These are phyloP conservation scores for Tieghemostelium lacteum DNA, from an alignment of 78 protist genomes.

Conservation along the genomic window DNA sequence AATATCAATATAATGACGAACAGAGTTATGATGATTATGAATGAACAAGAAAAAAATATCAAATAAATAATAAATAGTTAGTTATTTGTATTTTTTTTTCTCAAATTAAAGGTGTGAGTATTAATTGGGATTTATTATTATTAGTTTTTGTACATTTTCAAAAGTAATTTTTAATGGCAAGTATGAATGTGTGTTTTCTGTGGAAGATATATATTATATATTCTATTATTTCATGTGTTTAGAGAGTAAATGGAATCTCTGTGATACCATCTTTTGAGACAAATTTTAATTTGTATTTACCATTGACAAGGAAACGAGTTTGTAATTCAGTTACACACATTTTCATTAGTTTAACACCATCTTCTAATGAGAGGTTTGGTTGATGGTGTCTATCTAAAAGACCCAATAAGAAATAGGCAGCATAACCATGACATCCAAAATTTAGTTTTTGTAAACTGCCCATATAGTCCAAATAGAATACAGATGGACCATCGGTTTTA, in stretches of 20 bases:
- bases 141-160: too few relatives aligned
- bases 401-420: conserved; percentile 76
- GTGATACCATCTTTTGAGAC: conserved; percentile 26
- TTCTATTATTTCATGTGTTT: too few relatives aligned
- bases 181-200: too few relatives aligned
- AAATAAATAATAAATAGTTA: too few relatives aligned
- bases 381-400: conserved; percentile 82
- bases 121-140: too few relatives aligned
- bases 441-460: conserved; percentile 79
- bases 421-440: conserved; percentile 90
- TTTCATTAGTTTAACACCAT: conserved; percentile 70
- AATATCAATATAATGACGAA: neutral
- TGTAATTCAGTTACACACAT: conserved; percentile 63
- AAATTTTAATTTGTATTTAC: conserved; percentile 22
- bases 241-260: too few relatives aligned
- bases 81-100: too few relatives aligned
- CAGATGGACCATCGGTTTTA: conserved; percentile 57
- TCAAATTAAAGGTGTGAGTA: too few relatives aligned
- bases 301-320: conserved; percentile 82
- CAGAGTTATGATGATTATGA: neutral
- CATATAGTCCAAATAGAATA: conserved; percentile 85
- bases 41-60: too few relatives aligned
- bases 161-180: too few relatives aligned
- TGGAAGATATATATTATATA: too few relatives aligned
- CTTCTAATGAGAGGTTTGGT: conserved; percentile 53